These are phyloP conservation scores for Aspergillus nidulans DNA, from an alignment of 495 filamentous ascomycete species.

Conservation along the genomic window DNA sequence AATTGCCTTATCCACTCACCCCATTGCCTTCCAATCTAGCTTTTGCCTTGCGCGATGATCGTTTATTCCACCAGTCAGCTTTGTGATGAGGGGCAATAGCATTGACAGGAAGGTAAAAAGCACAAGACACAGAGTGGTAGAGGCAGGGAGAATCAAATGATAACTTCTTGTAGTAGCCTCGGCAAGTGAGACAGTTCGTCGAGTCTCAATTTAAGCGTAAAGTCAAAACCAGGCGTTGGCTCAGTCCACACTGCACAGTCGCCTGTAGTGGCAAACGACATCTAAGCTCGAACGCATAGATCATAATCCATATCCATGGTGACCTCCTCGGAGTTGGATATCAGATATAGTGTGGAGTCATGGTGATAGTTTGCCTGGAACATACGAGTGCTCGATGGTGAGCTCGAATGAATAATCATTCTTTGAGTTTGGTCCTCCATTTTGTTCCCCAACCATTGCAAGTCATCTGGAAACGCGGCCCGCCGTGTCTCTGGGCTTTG, in stretches of 20 bases:
- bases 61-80: neutral
- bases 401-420: neutral
- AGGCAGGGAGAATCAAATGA: neutral
- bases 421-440: neutral
- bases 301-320: neutral
- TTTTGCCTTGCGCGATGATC: neutral
- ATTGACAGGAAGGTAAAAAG: neutral
- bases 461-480: neutral
- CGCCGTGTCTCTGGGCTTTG: neutral
- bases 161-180: neutral
- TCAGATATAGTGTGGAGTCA: neutral
- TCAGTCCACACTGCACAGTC: neutral
- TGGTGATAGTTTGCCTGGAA: neutral
- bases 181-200: neutral
- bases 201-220: neutral
- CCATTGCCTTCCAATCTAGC: neutral
- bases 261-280: neutral
- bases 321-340: neutral
- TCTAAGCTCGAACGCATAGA: neutral
- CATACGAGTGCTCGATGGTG: neutral
- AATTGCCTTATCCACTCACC: slow-evolving; percentile 6
- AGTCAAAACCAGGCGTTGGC: neutral
- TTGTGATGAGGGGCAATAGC: neutral
- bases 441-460: neutral
- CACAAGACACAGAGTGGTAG: too few species aligned